Base-by-base conservation (phyloP, 495 filamentous ascomycete genomes). In the Podospora bellae-mahoneyi region DNA sequence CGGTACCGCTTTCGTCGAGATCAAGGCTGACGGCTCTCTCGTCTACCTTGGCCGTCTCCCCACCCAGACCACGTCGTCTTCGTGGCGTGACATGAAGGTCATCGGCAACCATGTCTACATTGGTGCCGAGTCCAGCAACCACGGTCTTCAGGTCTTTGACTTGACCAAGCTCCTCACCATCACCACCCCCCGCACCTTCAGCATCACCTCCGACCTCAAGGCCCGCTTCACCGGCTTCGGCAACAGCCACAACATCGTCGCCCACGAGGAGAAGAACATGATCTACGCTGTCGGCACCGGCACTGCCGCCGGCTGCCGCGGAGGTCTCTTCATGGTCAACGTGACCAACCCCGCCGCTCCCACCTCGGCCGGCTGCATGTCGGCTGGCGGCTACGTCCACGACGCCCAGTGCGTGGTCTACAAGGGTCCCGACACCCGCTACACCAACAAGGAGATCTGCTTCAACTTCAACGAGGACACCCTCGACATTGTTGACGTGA, bases 341-440 rank as follows among this genome's bases (percentile, higher is more conserved):
- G 65, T 86, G 23, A 75, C 79, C 3, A 76, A 85, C 70, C 72
- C 83, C 27, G 71, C 80, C 28, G 84, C 84, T 62, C 83, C 85
- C 26, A 80, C 76, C 0, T 82, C 75, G 0, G 79, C 84, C 1
- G 85, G 86, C 1, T 88, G 86, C 71, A 80, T 80, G 19, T 73
- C 78, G 13, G 72, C 75, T 16, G 86, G 86, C 73, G 86, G 86
- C 67, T 88, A 88, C 70, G 84, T 87, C 27, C 86, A 88, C 70
- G 86, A 88, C 70, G 85, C 86, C 0, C 86, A 88, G 70, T 88
- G 86, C 69, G 72, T 89, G 19, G 72, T 83, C 64, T 89, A 88
- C 79, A 79, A 78, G 30, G 87, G 86, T 3, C 87, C 87, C 16
- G 80, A 85, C 72, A 77, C 75, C 63, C 78, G 79, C 67, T 88